Percentiles rank a stretch among this genome's conserved stretches.
phyloP scores from a whole-genome alignment of 257 asterid genomes.

The Echium plantagineum region DNA sequence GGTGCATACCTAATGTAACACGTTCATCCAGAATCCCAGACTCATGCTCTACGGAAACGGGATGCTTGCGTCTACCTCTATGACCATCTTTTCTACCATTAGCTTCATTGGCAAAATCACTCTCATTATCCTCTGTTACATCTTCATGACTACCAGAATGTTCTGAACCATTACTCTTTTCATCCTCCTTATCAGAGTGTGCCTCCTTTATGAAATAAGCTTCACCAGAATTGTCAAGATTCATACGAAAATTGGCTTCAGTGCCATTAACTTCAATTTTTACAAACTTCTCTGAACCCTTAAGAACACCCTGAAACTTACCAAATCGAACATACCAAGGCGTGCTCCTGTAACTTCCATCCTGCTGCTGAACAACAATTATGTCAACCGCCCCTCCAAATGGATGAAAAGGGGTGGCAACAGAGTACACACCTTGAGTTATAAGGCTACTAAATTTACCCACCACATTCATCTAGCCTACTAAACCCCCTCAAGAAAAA shows the following conservation, averaged over 20 bases:
- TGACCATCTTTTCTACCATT: slow-evolving; percentile 24
- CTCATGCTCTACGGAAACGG: slow-evolving; percentile 25
- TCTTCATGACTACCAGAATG: slow-evolving; percentile 28
- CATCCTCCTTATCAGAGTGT: slow-evolving; percentile 32
- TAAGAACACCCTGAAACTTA: slow-evolving; percentile 83
- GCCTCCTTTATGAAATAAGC: slow-evolving; percentile 75
- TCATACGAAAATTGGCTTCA: slow-evolving; percentile 69
- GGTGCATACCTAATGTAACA: slow-evolving; percentile 47
- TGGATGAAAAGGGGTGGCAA: slow-evolving; percentile 94
- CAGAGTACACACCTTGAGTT: slow-evolving; percentile 72
- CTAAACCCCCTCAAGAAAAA: slow-evolving; percentile 17
- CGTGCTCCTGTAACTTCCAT: slow-evolving; percentile 69
- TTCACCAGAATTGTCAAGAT: slow-evolving; percentile 81
- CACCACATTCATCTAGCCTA: slow-evolving; percentile 64
- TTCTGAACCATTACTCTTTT: slow-evolving; percentile 17
- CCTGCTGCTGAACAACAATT: slow-evolving; percentile 66
- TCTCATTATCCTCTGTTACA: slow-evolving; percentile 15
- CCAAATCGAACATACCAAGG: slow-evolving; percentile 97
- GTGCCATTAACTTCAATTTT: slow-evolving; percentile 77
- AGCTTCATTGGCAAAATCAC: slow-evolving; percentile 17
- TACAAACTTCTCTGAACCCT: slow-evolving; percentile 78
- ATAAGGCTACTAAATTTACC: slow-evolving; percentile 68
- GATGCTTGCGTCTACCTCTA: slow-evolving; percentile 25
- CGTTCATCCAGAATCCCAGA: slow-evolving; percentile 56
- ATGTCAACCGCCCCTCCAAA: slow-evolving; percentile 97